Conservation (phyloP, 1,284 basidiomycete species). For the Volvariella volvacea region DNA sequence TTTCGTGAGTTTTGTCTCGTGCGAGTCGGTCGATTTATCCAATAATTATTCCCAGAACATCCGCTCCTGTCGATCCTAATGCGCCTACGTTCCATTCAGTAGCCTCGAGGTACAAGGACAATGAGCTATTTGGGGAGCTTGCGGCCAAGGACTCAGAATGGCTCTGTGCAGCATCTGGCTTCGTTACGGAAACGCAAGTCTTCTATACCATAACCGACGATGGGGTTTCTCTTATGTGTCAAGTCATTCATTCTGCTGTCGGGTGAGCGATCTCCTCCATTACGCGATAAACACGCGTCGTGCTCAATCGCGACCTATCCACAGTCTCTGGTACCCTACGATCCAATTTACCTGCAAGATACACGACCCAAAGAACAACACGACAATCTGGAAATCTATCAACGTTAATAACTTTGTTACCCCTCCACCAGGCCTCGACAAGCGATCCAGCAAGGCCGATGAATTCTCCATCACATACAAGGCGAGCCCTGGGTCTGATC, state of each 20-base stretch:
- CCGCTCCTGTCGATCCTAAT: conserved; percentile 51
- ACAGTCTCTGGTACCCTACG: conserved; percentile 86
- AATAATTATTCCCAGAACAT: conserved; percentile 30
- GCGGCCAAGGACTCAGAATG: conserved; percentile 74
- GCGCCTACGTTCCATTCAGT: conserved; percentile 80
- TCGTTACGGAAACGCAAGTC: conserved; percentile 88
- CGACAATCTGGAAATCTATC: conserved; percentile 83
- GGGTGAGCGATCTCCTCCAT: conserved; percentile 58
- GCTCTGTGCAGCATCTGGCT: conserved; percentile 72
- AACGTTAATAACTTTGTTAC: conserved; percentile 83
- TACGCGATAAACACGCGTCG: conserved; percentile 6
- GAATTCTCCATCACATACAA: conserved; percentile 81
- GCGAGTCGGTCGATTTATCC: neutral
- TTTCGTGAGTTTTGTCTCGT: conserved; percentile 55
- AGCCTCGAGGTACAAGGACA: conserved; percentile 45
- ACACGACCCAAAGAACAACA: conserved; percentile 75
- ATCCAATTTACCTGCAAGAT: conserved; percentile 95
- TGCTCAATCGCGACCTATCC: conserved; percentile 3
- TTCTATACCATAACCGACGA: conserved; percentile 86
- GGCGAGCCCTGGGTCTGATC: conserved; percentile 54
- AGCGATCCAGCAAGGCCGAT: conserved; percentile 85
- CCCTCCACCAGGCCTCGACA: conserved; percentile 71
- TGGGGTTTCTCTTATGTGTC: conserved; percentile 80
- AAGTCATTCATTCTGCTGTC: conserved; percentile 92
- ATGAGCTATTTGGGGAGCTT: conserved; percentile 66